Conservation (phyloP, 192 early-diverging fungal genomes). For the Mortierella antarctica region DNA sequence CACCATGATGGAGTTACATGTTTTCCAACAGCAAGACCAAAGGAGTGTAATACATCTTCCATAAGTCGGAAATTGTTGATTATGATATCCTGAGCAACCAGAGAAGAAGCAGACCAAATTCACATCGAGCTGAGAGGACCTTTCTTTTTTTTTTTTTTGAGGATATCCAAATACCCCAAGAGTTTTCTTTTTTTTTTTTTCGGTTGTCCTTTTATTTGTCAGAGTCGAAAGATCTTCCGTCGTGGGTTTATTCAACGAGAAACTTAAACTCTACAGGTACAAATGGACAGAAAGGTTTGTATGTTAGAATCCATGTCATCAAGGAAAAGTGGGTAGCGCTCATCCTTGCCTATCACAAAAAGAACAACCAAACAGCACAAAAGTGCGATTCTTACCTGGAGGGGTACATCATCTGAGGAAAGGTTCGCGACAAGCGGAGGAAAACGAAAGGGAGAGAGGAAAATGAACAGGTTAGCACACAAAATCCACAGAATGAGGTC, state of each 20-base stretch:
- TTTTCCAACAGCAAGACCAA: too few relatives aligned
- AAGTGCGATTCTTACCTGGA: conserved; percentile 74
- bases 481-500: neutral
- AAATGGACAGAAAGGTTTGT: too few relatives aligned
- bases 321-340: too few relatives aligned
- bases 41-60: too few relatives aligned
- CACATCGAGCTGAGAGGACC: neutral
- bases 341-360: neutral
- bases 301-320: too few relatives aligned
- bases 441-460: conserved; percentile 21
- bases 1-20: neutral
- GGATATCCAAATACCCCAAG: neutral
- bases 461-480: neutral
- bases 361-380: neutral
- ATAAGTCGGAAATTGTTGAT: too few relatives aligned
- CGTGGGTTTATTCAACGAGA: conserved; percentile 19
- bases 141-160: conserved; percentile 1
- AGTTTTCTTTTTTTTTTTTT: conserved; percentile 7
- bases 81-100: neutral
- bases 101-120: neutral
- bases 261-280: conserved; percentile 42
- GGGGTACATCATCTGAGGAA: conserved; percentile 92
- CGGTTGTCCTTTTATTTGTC: conserved; percentile 32
- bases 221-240: conserved; percentile 45
- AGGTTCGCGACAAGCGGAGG: neutral